Base-by-base conservation (phyloP, 805 yeast genomes). In the Yamadazyma ubonensis region DNA sequence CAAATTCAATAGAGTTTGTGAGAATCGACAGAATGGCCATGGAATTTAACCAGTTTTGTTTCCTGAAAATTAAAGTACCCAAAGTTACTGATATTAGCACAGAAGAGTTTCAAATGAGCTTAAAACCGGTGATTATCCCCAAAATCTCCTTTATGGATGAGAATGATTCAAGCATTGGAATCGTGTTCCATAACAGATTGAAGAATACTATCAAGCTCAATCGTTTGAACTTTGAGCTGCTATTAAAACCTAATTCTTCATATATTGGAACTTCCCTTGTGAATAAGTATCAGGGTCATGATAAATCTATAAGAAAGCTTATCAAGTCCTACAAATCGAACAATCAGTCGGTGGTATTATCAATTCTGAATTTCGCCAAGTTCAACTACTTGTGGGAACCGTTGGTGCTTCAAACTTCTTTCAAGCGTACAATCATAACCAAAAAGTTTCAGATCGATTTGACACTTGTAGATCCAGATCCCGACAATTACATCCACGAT, bases 201-300 rank as follows among this genome's bases (percentile, higher is more conserved):
- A 69, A 69, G 37, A 51, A 58, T 36, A 63, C 70, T 3, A 38
- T 69, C 6, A 47, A 71, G 31, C 48, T 54, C 23, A 52, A 57
- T 25, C 43, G 46, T 2, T 39, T 64, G 8, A 41, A 47, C 18
- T 49, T 58, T 23, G 16, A 37, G 5, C 26, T 35, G 5, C 10
- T 50, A 0, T 10, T 38, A 4, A 23, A 18, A 17, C 36, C 48
- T 2, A 23, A 33, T 11, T 20, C 39, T 7, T 6, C 32, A 6
- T 25, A 18, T 15, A 29, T 49, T 9, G 54, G 52, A 1, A 40
- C 55, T 3, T 38, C 33, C 8, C 49, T 68, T 15, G 28, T 52
- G 2, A 53, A 80, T 46, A 81, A 83, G 49, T 76, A 83, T 39
- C 87, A 95, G 1, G 98, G 98, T 1, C 96, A 89, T 55, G 75